phyloP scores from a whole-genome alignment of 805 yeast genomes.

The Scheffersomyces lignosus region DNA sequence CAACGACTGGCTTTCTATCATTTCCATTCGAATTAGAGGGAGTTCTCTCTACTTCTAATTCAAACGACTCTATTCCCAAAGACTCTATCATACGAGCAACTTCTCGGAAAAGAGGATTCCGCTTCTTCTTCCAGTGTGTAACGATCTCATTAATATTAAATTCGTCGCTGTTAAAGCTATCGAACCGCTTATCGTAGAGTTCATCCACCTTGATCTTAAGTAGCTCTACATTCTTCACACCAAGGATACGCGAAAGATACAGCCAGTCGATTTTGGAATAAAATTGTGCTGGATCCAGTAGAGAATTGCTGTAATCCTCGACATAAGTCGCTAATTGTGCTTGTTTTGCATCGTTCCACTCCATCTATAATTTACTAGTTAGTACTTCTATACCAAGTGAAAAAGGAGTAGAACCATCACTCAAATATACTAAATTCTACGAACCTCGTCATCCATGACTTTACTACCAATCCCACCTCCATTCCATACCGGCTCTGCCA shows the following conservation, averaged over 20 bases:
- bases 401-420: no score
- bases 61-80: conserved; percentile 8
- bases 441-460: no score
- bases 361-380: conserved; percentile 6
- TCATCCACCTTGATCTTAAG: conserved; percentile 22
- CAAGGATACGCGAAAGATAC: conserved; percentile 10
- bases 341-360: conserved; percentile 18
- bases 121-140: conserved; percentile 2
- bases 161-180: conserved; percentile 3
- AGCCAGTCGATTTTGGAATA: conserved; percentile 20
- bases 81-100: conserved; percentile 8
- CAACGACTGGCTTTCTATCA: no score
- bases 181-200: conserved; percentile 15
- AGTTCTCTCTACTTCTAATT: no score
- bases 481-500: background rate
- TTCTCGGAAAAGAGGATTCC: conserved; percentile 9
- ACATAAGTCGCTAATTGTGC: conserved; percentile 12
- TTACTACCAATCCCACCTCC: no score
- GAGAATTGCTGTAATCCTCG: conserved; percentile 6
- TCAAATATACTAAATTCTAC: no score
- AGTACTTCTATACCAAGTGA: no score
- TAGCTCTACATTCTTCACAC: conserved; percentile 14
- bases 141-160: conserved; percentile 4
- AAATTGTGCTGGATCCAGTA: conserved; percentile 11
- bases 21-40: no score